phyloP scores from a whole-genome alignment of 2,329 filamentous ascomycete genomes.

The Alternaria tenuissima region DNA sequence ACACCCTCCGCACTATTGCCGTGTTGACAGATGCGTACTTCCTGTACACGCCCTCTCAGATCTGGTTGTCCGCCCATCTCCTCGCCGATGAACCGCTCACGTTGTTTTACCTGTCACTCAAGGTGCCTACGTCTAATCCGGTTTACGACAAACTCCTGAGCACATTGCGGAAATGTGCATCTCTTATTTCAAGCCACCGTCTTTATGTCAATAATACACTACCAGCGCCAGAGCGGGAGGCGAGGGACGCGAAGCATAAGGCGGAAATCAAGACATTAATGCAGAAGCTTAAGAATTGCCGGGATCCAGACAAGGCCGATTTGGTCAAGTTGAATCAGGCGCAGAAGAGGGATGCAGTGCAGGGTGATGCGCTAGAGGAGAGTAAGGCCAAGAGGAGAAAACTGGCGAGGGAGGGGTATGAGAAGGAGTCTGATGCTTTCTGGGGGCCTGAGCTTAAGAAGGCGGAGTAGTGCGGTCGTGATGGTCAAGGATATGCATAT shows the following conservation, averaged over 20 bases:
- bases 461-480: not conserved
- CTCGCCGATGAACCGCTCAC: conserved; percentile 74
- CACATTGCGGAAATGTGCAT: conserved; percentile 52
- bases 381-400: conserved; percentile 56
- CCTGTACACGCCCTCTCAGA: conserved; percentile 92
- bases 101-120: conserved; percentile 56
- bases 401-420: conserved; percentile 53
- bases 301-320: conserved; percentile 77
- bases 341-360: conserved; percentile 58
- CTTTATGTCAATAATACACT: conserved; percentile 26
- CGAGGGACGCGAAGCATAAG: conserved; percentile 56
- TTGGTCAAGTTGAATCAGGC: conserved; percentile 73
- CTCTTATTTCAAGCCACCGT: conserved; percentile 47
- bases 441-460: conserved; percentile 52
- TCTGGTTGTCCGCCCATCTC: conserved; percentile 83
- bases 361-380: conserved; percentile 50
- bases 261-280: conserved; percentile 61
- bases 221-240: conserved; percentile 39
- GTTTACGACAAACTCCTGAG: conserved; percentile 47
- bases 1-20: conserved; percentile 67
- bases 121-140: conserved; percentile 47
- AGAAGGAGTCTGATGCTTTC: conserved; percentile 57
- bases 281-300: conserved; percentile 75
- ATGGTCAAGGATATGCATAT: not conserved
- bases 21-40: conserved; percentile 96